phyloP scores from a whole-genome alignment of 1,284 basidiomycete species.

The Prillingera fragicola region DNA sequence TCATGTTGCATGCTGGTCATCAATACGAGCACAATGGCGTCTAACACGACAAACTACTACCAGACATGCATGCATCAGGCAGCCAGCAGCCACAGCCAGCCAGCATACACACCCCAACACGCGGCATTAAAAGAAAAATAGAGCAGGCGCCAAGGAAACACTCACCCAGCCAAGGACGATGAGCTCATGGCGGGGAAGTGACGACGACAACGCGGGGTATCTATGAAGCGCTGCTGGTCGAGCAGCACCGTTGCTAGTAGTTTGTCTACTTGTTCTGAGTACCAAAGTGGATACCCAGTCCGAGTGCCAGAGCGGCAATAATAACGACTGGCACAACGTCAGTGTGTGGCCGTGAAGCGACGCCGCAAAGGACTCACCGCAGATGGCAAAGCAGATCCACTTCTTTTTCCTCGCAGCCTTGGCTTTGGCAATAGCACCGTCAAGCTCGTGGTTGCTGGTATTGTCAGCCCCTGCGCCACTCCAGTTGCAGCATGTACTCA shows the following conservation, averaged over 20 bases:
- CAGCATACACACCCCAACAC: neutral
- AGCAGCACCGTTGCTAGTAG: neutral
- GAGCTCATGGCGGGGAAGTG: neutral
- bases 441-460: constrained; percentile 60
- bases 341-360: too few relatives aligned
- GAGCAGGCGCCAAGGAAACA: neutral
- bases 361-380: too few relatives aligned
- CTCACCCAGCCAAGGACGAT: neutral
- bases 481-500: constrained; percentile 44
- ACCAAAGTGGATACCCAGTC: constrained; percentile 40
- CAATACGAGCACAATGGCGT: neutral
- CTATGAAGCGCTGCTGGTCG: neutral
- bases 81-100: neutral
- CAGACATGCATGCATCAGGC: too few relatives aligned
- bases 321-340: constrained; percentile 51
- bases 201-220: neutral
- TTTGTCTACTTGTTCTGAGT: constrained; percentile 19
- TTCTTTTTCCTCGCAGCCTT: constrained; percentile 71
- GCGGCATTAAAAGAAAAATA: neutral
- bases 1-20: too few relatives aligned
- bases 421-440: constrained; percentile 67
- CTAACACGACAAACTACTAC: neutral
- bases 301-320: constrained; percentile 53
- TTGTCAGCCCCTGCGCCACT: neutral
- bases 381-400: constrained; percentile 70